Evolutionary conservation across 1,284 basidiomycete species (phyloP).

Genomic region (Cystobasidium slooffiae): DNA sequence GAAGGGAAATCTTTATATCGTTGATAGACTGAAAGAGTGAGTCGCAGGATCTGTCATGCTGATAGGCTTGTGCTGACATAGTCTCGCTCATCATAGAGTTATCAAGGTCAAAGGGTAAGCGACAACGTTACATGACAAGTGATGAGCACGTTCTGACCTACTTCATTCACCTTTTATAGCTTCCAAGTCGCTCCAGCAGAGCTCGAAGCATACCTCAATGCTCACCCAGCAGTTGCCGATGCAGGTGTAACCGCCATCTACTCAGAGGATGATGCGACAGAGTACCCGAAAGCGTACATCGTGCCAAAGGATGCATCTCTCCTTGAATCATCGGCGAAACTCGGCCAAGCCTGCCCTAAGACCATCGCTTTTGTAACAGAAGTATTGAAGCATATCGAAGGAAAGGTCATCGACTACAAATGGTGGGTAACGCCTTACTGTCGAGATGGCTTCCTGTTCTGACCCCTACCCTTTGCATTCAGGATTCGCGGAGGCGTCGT

Average conservation of each 20-base stretch:
- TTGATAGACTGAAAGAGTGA: conserved; percentile 53
- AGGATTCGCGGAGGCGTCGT: conserved; percentile 35
- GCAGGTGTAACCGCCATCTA: conserved; percentile 53
- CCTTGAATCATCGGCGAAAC: conserved; percentile 17
- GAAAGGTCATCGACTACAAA: conserved; percentile 41
- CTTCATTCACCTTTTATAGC: conserved; percentile 2
- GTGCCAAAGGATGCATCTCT: conserved; percentile 45
- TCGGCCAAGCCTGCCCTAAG: conserved; percentile 26
- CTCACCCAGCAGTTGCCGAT: conserved; percentile 53
- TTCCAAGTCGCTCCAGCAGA: conserved; percentile 56
- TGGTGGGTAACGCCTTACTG: conserved; percentile 8
- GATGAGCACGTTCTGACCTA: neutral
- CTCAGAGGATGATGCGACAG: conserved; percentile 52
- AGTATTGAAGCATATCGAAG: conserved; percentile 38
- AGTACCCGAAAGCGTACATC: conserved; percentile 51
- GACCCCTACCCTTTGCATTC: neutral
- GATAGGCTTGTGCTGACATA: neutral
- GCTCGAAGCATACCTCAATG: conserved; percentile 54
- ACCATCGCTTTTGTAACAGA: conserved; percentile 33
- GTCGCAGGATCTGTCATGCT: conserved; percentile 13
- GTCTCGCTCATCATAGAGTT: conserved; percentile 5
- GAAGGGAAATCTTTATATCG: conserved; percentile 50
- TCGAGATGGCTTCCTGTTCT: neutral
- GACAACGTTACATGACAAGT: neutral
- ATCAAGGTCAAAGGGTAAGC: conserved; percentile 45